Base-by-base conservation (phyloP, 1,284 basidiomycete species). In the Rhodotorula sp. region DNA sequence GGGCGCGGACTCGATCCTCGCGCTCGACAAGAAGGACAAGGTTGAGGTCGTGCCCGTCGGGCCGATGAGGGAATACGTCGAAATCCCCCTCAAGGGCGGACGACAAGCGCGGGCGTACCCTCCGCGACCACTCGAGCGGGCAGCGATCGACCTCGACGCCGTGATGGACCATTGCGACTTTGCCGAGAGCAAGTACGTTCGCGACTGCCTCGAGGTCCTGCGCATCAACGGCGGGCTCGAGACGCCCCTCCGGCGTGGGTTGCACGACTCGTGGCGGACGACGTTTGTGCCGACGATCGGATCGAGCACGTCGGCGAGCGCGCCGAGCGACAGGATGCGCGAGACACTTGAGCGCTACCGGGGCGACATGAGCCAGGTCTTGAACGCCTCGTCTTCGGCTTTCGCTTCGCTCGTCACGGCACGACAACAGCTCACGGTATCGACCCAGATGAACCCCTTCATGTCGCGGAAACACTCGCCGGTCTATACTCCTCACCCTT, bases 101-200 rank as follows among this genome's bases (percentile, higher is more conserved):
- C 46, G 61, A 15, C 71, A 76, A 30, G 75, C 77, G 44, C 44
- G 57, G 28, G 80, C 80, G 5, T 83, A 80, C 78, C 91, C 93
- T 26, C 89, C 90, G 10, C 84, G 94, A 66, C 94, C 94, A 28
- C 82, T 87, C 18, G 86, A 89, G 0, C 91, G 91, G 24, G 88
- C 89, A 66, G 84, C 92, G 24, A 85, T 91, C 18, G 94, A 97
- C 80, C 80, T 97, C 73, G 94, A 97, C 80, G 82, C 89, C 31
- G 83, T 95, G 2, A 88, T 93, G 87, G 88, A 92, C 50, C 86
- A 92, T 74, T 97, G 94, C 79, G 91, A 94, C 81, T 94, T 92
- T 78, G 86, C 86, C 24, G 83, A 86, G 64, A 85, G 87, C 77
- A 77, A 89, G 85, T 89, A 89, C 78, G 88, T 90, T 22, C 85